Evolutionary conservation across 331 rosid species (phyloP).

Genomic region (Prunus yedoensis): DNA sequence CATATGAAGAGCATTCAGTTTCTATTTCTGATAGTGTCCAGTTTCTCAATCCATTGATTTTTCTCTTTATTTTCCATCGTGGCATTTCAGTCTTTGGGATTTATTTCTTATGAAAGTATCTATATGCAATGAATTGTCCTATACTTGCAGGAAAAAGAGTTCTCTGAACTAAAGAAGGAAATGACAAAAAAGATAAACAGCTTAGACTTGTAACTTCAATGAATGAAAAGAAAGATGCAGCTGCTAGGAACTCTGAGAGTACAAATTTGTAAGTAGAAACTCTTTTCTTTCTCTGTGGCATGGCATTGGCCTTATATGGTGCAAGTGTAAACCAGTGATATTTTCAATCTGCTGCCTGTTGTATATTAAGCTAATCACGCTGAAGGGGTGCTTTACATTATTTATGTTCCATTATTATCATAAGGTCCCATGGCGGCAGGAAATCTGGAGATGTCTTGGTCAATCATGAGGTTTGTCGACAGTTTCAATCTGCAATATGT

Average conservation of each 20-base stretch:
- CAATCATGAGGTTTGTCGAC: slow-evolving; percentile 28
- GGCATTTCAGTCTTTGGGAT: neutral
- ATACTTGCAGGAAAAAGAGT: slow-evolving; percentile 70
- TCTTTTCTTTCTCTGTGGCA: neutral
- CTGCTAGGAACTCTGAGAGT: slow-evolving; percentile 26
- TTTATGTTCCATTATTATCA: slow-evolving; percentile 1
- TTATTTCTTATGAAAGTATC: neutral
- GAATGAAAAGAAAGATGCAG: slow-evolving; percentile 40
- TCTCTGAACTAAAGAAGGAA: slow-evolving; percentile 57
- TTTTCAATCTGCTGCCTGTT: neutral
- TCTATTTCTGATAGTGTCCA: neutral
- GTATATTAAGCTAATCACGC: neutral
- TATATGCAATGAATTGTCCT: neutral
- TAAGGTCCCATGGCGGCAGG: slow-evolving; percentile 32
- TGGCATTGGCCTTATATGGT: neutral
- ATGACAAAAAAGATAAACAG: slow-evolving; percentile 45
- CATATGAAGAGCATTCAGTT: neutral
- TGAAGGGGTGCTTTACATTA: neutral
- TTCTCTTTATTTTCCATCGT: neutral
- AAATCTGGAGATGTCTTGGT: slow-evolving; percentile 36
- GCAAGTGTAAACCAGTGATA: neutral
- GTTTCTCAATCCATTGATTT: neutral
- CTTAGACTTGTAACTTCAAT: slow-evolving; percentile 31
- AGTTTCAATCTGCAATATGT: slow-evolving; percentile 32
- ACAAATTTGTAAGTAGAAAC: slow-evolving; percentile 47